Conservation (phyloP, 129 eudicot species). For the Pittosporum tobira region DNA sequence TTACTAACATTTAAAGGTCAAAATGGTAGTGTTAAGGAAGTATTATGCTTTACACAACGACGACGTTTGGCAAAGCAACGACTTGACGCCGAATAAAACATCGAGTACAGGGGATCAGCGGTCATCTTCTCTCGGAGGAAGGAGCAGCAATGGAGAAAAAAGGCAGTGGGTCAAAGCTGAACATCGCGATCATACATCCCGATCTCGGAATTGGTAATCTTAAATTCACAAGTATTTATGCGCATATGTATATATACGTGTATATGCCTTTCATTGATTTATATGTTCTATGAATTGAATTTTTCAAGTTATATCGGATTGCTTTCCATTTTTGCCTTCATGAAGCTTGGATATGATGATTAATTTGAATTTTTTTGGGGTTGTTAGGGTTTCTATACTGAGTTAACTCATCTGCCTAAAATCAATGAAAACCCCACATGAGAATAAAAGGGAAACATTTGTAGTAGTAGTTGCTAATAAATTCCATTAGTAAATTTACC, state of each 20-base stretch:
- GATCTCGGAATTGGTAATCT: conserved; percentile 87
- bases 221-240: neutral
- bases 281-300: neutral
- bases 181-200: conserved; percentile 86
- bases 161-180: conserved; percentile 44
- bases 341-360: neutral
- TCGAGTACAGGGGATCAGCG: no score
- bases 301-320: neutral
- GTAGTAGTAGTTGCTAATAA: no score
- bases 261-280: neutral
- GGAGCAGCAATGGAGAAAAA: conserved; percentile 35
- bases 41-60: no score
- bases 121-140: neutral
- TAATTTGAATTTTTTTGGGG: neutral
- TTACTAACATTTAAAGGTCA: no score
- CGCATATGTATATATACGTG: no score
- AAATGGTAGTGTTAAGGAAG: no score
- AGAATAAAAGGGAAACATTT: no score
- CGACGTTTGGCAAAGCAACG: no score
- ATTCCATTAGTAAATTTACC: no score
- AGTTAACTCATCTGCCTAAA: no score
- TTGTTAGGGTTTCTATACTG: no score
- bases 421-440: neutral
- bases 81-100: no score
- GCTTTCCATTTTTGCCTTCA: neutral